Evolutionary conservation across 371 early-diverging fungal species (phyloP).

Genomic region (Mucor circinelloides): DNA sequence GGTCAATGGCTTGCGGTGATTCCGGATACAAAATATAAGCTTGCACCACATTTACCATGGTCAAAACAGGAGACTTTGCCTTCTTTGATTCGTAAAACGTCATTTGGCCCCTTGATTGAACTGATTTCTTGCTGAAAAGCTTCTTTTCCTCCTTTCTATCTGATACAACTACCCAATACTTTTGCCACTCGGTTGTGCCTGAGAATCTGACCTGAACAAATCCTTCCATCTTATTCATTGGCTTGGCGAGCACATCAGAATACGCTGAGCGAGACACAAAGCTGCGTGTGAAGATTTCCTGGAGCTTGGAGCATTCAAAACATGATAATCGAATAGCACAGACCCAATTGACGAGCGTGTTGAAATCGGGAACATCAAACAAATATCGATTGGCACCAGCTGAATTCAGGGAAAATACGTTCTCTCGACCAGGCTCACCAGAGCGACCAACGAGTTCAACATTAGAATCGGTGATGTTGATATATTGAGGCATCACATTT

Average conservation of each 20-base stretch:
- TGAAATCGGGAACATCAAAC: slow-evolving; percentile 47
- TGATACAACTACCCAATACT: slow-evolving; percentile 55
- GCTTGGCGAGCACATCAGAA: slow-evolving; percentile 17
- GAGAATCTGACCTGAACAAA: slow-evolving; percentile 56
- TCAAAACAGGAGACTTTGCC: slow-evolving; percentile 46
- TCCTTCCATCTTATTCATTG: slow-evolving; percentile 36
- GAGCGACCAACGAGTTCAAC: slow-evolving; percentile 47
- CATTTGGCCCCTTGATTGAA: slow-evolving; percentile 43
- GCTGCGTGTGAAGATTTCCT: slow-evolving; percentile 66
- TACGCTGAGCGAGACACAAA: slow-evolving; percentile 44
- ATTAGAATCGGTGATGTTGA: slow-evolving; percentile 62
- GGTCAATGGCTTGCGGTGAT: slow-evolving; percentile 22
- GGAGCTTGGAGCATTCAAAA: slow-evolving; percentile 65
- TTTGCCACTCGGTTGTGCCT: slow-evolving; percentile 58
- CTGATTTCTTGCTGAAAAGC: slow-evolving; percentile 45
- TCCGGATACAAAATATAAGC: slow-evolving; percentile 68
- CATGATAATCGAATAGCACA: slow-evolving; percentile 69
- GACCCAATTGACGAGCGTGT: slow-evolving; percentile 52
- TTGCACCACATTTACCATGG: slow-evolving; percentile 54
- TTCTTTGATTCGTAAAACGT: slow-evolving; percentile 54
- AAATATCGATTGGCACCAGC: slow-evolving; percentile 54
- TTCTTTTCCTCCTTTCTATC: slow-evolving; percentile 57
- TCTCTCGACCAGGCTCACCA: slow-evolving; percentile 30
- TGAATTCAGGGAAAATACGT: slow-evolving; percentile 60
- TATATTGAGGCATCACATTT: slow-evolving; percentile 46